Conservation (phyloP, 352 stramenopile species). For the Globisporangium solare region DNA sequence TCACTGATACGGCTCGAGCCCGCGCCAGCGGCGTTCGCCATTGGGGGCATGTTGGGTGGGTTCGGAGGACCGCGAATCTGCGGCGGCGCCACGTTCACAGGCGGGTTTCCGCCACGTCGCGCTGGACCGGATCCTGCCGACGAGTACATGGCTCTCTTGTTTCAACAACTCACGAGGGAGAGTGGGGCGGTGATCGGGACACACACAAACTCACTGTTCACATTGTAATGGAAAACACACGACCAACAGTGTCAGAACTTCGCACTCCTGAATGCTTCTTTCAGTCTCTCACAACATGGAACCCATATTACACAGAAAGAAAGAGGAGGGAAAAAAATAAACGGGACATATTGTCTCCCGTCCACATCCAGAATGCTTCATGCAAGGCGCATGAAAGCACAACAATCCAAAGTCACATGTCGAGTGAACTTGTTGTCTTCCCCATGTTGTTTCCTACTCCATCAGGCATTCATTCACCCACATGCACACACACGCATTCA, state of each 20-base stretch:
- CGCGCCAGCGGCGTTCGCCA: constrained; percentile 34
- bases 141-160: constrained; percentile 51
- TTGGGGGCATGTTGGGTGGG: constrained; percentile 34
- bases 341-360: not conserved
- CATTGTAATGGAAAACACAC: not conserved
- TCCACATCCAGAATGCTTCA: too few species aligned
- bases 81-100: constrained; percentile 51
- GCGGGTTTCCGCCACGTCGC: constrained; percentile 51
- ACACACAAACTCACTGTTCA: constrained; percentile 8
- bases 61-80: constrained; percentile 57
- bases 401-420: too few species aligned
- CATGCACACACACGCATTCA: not conserved
- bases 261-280: too few species aligned
- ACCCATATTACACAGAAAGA: not conserved
- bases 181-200: not conserved
- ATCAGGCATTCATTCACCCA: not conserved
- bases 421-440: too few species aligned
- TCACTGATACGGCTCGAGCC: constrained; percentile 59
- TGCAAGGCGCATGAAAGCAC: too few species aligned
- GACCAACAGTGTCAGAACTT: not conserved
- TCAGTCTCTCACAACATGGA: not conserved
- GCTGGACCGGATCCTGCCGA: constrained; percentile 54
- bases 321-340: not conserved
- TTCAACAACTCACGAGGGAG: not conserved
- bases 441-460: too few species aligned